Evolutionary conservation across 345 rosid species (phyloP), one percentile per base, ranked within the genome.

Genomic region (Melaleuca alternifolia): DNA sequence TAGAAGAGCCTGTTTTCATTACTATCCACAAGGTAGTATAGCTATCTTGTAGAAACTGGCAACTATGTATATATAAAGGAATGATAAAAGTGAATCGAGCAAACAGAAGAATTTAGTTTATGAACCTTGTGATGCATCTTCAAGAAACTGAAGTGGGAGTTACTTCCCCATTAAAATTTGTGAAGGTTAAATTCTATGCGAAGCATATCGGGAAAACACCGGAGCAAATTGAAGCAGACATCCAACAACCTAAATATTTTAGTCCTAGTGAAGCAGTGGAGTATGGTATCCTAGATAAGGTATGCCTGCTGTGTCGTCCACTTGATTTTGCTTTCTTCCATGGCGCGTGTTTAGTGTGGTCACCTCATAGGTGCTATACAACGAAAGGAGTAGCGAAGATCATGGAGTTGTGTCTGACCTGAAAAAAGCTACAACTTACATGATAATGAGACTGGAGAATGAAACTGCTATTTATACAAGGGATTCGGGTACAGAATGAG

Each of bases 221-320:
- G 6, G 96, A 93, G 91, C 93, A 95, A 93, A 97, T 97, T 84
- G 98, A 96, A 89, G 95, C 92, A 83, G 98, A 95, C 89, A 93
- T 92, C 88, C 91, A 92, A 86, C 94, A 96, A 24, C 99, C 99
- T 7, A 95, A 97, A 92, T 97, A 96, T 87, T 96, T 93, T 85
- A 92, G 90, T 87, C 95, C 97, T 30, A 87, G 92, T 33, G 96
- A 93, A 88, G 97, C 93, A 44, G 93, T 97, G 91, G 99, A 96
- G 92, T 96, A 96, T 77, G 98, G 98, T 88, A 92, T 96, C 93
- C 94, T 97, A 84, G 99, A 96, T 90, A 95, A 95, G 98, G 99
- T 95, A 83, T 88, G 51, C 21, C 81, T 48, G 37, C 81, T 10
- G 11, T 48, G 15, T 5, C 10, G 85, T 87, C 81, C 20, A 71